Percentiles rank a stretch among this genome's conserved stretches.
phyloP scores from a whole-genome alignment of 2,329 filamentous ascomycete genomes.

The Grosmannia serpens region DNA sequence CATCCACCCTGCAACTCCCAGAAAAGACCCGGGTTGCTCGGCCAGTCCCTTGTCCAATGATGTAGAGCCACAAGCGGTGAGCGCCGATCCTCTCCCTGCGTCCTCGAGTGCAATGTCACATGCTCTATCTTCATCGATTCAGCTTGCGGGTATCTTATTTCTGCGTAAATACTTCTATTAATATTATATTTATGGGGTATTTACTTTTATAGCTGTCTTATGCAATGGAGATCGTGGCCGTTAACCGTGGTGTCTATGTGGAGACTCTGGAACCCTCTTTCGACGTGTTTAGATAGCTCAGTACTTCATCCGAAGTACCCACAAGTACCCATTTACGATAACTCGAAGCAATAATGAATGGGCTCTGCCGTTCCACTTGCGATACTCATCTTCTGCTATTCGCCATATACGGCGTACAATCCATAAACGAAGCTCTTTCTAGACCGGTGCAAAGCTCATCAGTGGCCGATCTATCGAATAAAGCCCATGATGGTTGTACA shows the following conservation, averaged over 20 bases:
- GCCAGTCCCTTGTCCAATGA: background rate
- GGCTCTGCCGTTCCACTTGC: background rate
- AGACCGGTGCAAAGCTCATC: no score
- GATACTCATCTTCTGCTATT: background rate
- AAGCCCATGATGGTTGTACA: no score
- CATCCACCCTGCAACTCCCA: no score
- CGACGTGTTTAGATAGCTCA: background rate
- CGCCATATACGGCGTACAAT: no score
- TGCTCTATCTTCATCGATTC: background rate
- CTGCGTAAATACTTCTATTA: background rate
- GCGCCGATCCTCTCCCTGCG: background rate
- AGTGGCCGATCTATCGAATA: no score
- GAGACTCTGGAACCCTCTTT: background rate
- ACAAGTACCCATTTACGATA: background rate
- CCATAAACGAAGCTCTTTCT: no score
- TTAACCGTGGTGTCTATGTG: background rate
- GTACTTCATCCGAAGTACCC: background rate
- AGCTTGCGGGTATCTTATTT: background rate
- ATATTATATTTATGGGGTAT: background rate
- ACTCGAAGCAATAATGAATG: background rate
- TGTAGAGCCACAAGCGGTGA: no score
- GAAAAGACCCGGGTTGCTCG: no score
- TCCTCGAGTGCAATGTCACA: background rate
- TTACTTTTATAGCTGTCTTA: background rate
- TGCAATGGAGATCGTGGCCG: slow-evolving; percentile 1